phyloP scores from a whole-genome alignment of 2,329 filamentous ascomycete species.

The Anthostomella pinea region DNA sequence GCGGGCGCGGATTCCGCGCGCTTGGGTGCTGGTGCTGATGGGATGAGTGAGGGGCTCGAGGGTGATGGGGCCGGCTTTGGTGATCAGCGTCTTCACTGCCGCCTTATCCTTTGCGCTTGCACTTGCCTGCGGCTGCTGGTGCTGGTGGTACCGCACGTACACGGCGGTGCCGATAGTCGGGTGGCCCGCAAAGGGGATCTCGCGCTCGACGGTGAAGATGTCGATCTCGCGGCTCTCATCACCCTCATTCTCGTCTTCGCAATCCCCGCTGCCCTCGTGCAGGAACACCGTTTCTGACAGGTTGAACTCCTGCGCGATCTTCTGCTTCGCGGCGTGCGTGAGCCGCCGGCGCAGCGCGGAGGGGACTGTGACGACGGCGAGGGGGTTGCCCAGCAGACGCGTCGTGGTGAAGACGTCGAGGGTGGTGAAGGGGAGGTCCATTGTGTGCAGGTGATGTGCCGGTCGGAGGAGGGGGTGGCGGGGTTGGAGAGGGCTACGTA shows the following conservation, averaged over 20 bases:
- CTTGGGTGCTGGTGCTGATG: conserved; percentile 1
- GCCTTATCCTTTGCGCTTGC: neutral
- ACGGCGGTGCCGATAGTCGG: conserved; percentile 58
- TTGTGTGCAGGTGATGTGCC: too few relatives aligned
- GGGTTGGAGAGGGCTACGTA: too few relatives aligned
- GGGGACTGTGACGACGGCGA: conserved; percentile 58
- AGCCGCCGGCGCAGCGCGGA: conserved; percentile 36
- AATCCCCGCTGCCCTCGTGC: too few relatives aligned
- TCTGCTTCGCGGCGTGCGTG: conserved; percentile 52
- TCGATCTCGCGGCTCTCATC: conserved; percentile 42
- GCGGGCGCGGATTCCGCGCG: conserved; percentile 47
- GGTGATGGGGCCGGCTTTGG: conserved; percentile 56
- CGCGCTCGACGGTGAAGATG: conserved; percentile 55
- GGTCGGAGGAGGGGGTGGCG: too few relatives aligned
- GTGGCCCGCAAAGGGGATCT: conserved; percentile 62
- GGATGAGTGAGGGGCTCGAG: neutral
- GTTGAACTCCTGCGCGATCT: conserved; percentile 61
- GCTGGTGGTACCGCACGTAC: conserved; percentile 39
- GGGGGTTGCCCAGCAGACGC: conserved; percentile 55
- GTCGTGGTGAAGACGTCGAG: conserved; percentile 57
- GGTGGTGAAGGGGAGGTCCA: conserved; percentile 47
- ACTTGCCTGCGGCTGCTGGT: conserved; percentile 10
- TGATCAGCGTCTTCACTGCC: conserved; percentile 45
- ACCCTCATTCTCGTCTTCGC: conserved; percentile 28
- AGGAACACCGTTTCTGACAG: conserved; percentile 64